These are phyloP conservation scores for Picea sitchensis DNA, from an alignment of 75 land plant genomes.

Conservation along the genomic window DNA sequence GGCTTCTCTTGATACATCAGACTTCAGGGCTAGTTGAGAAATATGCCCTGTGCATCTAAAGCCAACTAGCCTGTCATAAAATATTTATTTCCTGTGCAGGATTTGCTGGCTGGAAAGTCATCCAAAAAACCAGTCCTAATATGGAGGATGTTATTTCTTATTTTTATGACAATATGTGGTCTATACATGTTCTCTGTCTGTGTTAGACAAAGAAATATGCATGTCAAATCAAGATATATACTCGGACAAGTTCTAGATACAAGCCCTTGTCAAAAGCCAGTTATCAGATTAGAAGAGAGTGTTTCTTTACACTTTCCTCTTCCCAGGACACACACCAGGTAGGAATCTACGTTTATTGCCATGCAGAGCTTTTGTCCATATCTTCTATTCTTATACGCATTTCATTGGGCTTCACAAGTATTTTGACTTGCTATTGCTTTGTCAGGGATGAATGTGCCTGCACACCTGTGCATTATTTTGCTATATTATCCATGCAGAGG, in stretches of 20 bases:
- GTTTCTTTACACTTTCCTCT: constrained; percentile 11
- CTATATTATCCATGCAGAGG: constrained; percentile 86
- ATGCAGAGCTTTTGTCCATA: not conserved
- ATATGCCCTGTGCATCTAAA: not conserved
- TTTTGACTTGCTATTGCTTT: constrained; percentile 1
- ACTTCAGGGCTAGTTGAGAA: not conserved
- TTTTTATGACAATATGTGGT: constrained; percentile 39
- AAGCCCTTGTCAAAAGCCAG: not conserved
- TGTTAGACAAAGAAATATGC: constrained; percentile 24
- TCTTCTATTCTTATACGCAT: not conserved
- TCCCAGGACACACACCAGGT: constrained; percentile 7
- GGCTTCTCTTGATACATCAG: not conserved
- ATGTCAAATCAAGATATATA: constrained; percentile 12
- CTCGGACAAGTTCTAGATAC: not conserved
- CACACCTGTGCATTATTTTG: constrained; percentile 81
- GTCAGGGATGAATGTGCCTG: constrained; percentile 75
- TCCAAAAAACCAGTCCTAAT: constrained; percentile 41
- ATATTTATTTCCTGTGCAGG: constrained; percentile 26
- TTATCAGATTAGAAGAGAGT: not conserved
- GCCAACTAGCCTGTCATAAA: not conserved
- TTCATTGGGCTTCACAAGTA: not conserved
- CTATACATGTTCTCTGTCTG: constrained; percentile 49
- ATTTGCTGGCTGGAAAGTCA: constrained; percentile 31
- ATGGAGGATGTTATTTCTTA: constrained; percentile 27
- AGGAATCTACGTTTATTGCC: not conserved